Evolutionary conservation across 768 basidiomycete species (phyloP), one percentile per base, ranked within the genome.

Genomic region (Calocera viscosa): DNA sequence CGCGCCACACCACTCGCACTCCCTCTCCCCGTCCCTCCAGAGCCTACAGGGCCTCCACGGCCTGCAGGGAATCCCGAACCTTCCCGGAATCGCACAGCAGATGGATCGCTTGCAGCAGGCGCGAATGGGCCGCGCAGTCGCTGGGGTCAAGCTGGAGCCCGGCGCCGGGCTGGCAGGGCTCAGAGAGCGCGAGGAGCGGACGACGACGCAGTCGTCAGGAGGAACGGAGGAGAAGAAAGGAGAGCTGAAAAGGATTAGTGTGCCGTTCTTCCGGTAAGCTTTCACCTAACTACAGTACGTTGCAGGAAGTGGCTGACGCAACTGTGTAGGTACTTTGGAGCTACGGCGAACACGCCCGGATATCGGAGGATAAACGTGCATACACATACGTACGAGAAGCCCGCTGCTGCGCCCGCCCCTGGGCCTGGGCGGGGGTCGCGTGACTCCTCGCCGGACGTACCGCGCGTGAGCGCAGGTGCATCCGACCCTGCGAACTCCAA

Each of bases 321-420:
- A 39, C 32, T 68, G 30, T 49, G 64, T 30, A 69, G 69, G 35
- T 70, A 68, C 49, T 70, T 70, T 47, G 69, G 69, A 10, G 68
- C 69, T 22, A 70, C 69, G 32, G 69, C 69, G 47, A 70, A 70
- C 60, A 70, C 69, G 22, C 68, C 69, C 14, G 69, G 69, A 0
- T 70, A 70, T 64, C 24, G 69, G 35, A n/a, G 47, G 34, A 63
- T 68, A 47, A 68, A 70, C 63, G 69, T 70, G 34, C 69, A 60
- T 60, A 33, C 64, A 22, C 63, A 47, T 40, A 35, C 30, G 32
- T 66, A 33, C 66, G 30, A 49, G 26, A 35, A 63, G 49, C 64
- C 41, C n/a, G n/a, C n/a, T 53, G 64, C 24, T 39, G n/a, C 53
- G 63, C 41, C 49, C 49, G 30, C 39, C 40, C 14, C 53, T 10